phyloP scores from a whole-genome alignment of 2,329 filamentous ascomycete species.

The Fusarium nematophilum region DNA sequence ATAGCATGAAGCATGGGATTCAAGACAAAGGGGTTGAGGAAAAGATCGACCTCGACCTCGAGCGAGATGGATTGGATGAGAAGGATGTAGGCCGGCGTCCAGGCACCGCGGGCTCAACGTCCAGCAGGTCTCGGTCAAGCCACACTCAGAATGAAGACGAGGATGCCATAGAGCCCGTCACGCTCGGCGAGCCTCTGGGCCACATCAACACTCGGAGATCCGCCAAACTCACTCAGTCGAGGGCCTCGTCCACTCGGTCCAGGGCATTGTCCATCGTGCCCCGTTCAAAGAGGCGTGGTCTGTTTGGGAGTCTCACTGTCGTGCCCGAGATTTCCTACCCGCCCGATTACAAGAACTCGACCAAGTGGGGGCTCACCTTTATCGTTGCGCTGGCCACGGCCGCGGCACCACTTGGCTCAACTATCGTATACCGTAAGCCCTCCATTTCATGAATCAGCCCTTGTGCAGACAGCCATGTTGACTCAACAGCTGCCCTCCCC shows the following conservation, averaged over 20 bases:
- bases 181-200: slow-evolving; percentile 37
- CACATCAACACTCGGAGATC: slow-evolving; percentile 38
- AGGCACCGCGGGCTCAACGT: slow-evolving; percentile 26
- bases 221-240: slow-evolving; percentile 43
- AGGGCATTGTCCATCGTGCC: slow-evolving; percentile 55
- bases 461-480: too few species aligned
- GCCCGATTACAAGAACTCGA: slow-evolving; percentile 75
- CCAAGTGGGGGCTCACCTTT: slow-evolving; percentile 87
- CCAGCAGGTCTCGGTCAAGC: slow-evolving; percentile 16
- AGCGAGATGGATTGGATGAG: slow-evolving; percentile 17
- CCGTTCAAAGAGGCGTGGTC: slow-evolving; percentile 69
- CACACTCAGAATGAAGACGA: slow-evolving; percentile 19
- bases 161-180: slow-evolving; percentile 35
- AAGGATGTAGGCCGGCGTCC: slow-evolving; percentile 14
- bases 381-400: slow-evolving; percentile 82
- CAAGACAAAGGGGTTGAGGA: slow-evolving; percentile 19
- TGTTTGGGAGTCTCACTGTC: slow-evolving; percentile 76
- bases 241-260: slow-evolving; percentile 54
- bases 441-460: background rate
- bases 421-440: slow-evolving; percentile 81
- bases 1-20: slow-evolving; percentile 27
- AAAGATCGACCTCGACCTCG: slow-evolving; percentile 31
- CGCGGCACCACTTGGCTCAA: slow-evolving; percentile 84
- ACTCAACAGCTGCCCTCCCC: slow-evolving; percentile 73
- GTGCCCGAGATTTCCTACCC: slow-evolving; percentile 84